Base-by-base conservation (phyloP, 2,329 filamentous ascomycete species). In the Ilyonectria destructans region DNA sequence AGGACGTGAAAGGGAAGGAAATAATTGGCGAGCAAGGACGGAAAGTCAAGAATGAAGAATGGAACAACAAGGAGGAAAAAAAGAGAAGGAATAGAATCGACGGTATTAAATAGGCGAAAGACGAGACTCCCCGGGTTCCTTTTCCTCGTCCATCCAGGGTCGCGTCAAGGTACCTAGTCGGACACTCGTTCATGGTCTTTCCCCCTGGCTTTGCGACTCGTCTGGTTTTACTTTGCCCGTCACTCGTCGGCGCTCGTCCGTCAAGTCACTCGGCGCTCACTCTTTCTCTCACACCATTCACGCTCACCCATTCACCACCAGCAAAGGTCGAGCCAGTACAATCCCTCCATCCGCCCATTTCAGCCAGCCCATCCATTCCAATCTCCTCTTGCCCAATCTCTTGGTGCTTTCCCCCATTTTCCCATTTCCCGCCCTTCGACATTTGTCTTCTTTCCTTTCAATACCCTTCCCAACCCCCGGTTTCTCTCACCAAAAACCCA, bases 141-240 rank as follows among this genome's bases (percentile, higher is more conserved):
- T 10, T 17, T 13, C 37, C 6, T 40, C 6, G 12, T 40, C 15
- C 40, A 43, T 43, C 51, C n/a, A 37, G 15, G 51, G 29, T 35
- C 51, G 51, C 31, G 51, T 35, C 31, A 10, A 15, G n/a, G 9
- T 35, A 35, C n/a, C 29, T 31, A 54, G 17, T 15, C 12, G 12
- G 31, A 21, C n/a, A 52, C 31, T 54, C n/a, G 19, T 35, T 29
- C 48, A 31, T 51, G 23, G 21, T 33, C n/a, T 15, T 23, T 10
- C 52, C 54, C 51, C 31, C 21, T 49, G 60, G 33, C 31, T 62
- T 62, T 57, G 52, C 60, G 60, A 62, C 60, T 62, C 31, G 21
- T 49, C 60, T 62, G 60, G 60, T 57, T 62, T 62, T 62, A 57
- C 60, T 62, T 62, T 62, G 51, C 60, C 60, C 23, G 48, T 46